phyloP scores from a whole-genome alignment of 2,329 filamentous ascomycete genomes.

The Aspergillus uvarum region DNA sequence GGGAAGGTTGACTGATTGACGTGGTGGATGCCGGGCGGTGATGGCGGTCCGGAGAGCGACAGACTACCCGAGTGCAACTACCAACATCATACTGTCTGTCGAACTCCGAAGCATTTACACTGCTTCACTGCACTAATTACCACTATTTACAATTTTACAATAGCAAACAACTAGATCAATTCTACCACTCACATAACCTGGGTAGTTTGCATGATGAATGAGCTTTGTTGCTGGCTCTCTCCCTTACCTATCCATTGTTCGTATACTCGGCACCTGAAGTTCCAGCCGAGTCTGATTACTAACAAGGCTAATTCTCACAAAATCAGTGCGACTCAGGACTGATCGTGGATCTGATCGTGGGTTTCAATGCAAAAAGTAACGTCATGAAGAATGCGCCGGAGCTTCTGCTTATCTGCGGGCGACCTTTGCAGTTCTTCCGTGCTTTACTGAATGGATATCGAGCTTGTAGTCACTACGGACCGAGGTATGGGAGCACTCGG shows the following conservation, averaged over 20 bases:
- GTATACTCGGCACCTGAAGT: neutral
- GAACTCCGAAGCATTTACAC: neutral
- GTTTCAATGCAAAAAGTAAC: too few species aligned
- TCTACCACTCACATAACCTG: too few species aligned
- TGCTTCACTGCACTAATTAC: neutral
- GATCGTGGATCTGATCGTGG: neutral
- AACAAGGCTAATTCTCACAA: too few species aligned
- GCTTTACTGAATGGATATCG: too few species aligned
- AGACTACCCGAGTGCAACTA: slow-evolving; percentile 35
- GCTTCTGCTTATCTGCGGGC: too few species aligned
- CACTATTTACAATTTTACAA: too few species aligned
- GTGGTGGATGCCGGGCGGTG: slow-evolving; percentile 31
- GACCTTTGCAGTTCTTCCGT: too few species aligned
- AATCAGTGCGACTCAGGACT: neutral
- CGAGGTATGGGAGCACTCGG: too few species aligned
- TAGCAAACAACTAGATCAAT: accelerated
- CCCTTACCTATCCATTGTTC: too few species aligned
- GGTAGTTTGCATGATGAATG: neutral
- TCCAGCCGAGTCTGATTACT: too few species aligned
- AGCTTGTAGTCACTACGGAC: too few species aligned
- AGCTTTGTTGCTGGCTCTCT: neutral
- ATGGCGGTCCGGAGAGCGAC: slow-evolving; percentile 36
- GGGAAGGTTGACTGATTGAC: slow-evolving; percentile 24
- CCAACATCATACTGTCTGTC: neutral
- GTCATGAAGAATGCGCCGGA: too few species aligned